Evolutionary conservation across 371 early-diverging fungal species (phyloP).

Genomic region (Mortierella sp.): DNA sequence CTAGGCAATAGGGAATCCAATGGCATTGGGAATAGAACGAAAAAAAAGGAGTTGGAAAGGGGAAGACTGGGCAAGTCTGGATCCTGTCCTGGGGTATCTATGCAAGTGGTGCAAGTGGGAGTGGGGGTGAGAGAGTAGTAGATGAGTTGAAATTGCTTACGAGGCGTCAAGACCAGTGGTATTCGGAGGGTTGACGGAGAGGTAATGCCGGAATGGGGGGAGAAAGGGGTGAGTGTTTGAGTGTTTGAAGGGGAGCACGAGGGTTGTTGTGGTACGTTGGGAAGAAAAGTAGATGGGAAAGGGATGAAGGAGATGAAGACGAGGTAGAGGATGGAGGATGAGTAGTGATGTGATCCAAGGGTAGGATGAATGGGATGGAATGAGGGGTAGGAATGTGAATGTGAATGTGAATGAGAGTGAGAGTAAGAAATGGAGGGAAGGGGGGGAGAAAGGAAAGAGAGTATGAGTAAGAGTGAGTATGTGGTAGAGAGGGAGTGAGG

Average conservation of each 20-base stretch:
- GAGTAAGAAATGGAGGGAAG: not conserved
- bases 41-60: not conserved
- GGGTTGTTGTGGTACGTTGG: not conserved
- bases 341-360: not conserved
- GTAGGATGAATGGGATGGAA: not conserved
- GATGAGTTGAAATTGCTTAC: not conserved
- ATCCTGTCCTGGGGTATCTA: not conserved
- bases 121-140: not conserved
- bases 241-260: too few species aligned
- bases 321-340: not conserved
- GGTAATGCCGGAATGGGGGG: not conserved
- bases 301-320: not conserved
- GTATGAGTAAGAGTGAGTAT: not conserved
- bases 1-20: not conserved
- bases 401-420: not conserved
- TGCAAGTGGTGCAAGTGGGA: not conserved
- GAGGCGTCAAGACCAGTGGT: not conserved
- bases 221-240: too few species aligned
- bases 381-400: not conserved
- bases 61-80: not conserved
- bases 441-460: too few species aligned
- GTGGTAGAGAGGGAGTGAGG: not conserved
- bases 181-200: not conserved
- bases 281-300: not conserved
- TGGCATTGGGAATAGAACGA: not conserved